Percentiles rank a stretch among this genome's conserved stretches.
These are phyloP conservation scores for Ciborinia camelliae DNA, from an alignment of 2,329 filamentous ascomycete genomes.

Conservation along the genomic window DNA sequence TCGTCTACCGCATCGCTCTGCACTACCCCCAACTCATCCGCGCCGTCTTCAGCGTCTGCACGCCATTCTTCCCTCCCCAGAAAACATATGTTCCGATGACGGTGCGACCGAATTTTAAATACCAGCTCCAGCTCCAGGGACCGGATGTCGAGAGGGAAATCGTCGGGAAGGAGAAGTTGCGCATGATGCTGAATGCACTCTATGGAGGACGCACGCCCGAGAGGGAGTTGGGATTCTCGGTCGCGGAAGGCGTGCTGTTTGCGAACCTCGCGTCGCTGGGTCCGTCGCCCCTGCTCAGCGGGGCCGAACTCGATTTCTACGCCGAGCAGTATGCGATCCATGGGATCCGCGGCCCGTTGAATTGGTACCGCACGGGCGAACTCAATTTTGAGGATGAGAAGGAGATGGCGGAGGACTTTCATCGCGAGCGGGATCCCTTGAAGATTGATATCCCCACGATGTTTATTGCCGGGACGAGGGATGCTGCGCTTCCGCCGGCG, in stretches of 20 bases:
- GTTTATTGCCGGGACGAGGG: slow-evolving; percentile 69
- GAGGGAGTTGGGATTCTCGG: slow-evolving; percentile 56
- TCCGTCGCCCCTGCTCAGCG: slow-evolving; percentile 56
- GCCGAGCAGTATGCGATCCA: slow-evolving; percentile 65
- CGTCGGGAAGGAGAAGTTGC: slow-evolving; percentile 58
- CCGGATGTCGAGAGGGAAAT: slow-evolving; percentile 60
- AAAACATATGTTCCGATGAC: slow-evolving; percentile 51
- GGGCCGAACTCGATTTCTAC: slow-evolving; percentile 76
- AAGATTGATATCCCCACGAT: slow-evolving; percentile 62
- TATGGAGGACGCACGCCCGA: slow-evolving; percentile 63
- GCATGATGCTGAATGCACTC: slow-evolving; percentile 66
- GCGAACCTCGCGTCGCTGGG: slow-evolving; percentile 58
- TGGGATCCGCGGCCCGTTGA: slow-evolving; percentile 75
- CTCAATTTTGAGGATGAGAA: slow-evolving; percentile 76
- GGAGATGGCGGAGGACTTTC: slow-evolving; percentile 55
- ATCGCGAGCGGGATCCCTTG: slow-evolving; percentile 48
- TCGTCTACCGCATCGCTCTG: slow-evolving; percentile 71
- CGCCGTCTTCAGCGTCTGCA: slow-evolving; percentile 77
- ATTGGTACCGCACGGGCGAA: slow-evolving; percentile 79
- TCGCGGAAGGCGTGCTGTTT: slow-evolving; percentile 59
- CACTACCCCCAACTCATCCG: slow-evolving; percentile 71
- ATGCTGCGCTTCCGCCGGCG: slow-evolving; percentile 67
- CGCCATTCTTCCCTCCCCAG: slow-evolving; percentile 62
- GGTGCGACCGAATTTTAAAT: slow-evolving; percentile 66
- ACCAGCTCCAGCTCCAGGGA: slow-evolving; percentile 77